Evolutionary conservation across 768 basidiomycete species (phyloP), one percentile per base, ranked within the genome.

Genomic region (Calocera viscosa): DNA sequence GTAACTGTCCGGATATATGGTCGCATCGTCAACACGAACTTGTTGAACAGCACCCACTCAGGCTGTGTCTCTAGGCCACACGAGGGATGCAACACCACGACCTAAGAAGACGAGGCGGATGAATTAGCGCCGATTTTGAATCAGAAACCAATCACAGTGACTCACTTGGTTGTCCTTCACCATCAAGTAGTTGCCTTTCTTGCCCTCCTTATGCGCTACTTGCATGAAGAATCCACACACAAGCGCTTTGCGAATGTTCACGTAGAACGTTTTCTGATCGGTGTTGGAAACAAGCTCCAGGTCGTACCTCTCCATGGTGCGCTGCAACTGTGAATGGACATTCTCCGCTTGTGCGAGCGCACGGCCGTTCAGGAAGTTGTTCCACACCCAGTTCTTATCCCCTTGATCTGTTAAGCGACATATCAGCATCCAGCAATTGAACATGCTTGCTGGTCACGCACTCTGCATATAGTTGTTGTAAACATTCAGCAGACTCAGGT

Each of bases 221-320:
- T 97, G 95, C 95, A 96, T 97, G 78, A 97, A 99, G 82, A 91
- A 99, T 1, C 94, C 96, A 71, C 88, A 89, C 2, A 90, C 88
- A 24, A 98, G 80, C 0, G 89, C 88, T 76, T 87, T 86, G 30
- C 92, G 84, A 66, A 98, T 86, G 70, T 87, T 87, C 65, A 78
- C 69, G 75, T 84, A 88, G 69, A 88, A 83, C 73, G 87, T 89
- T 72, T 80, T 81, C 71, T 89, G 84, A 70, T 93, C 88, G 1
- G 84, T 80, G 3, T 77, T 79, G 7, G 86, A 86, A 30, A 93
- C 75, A 24, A 94, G 74, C 32, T 89, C 88, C 35, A 95, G 78
- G 67, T 94, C 91, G 73, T 83, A 90, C 35, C 86, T 86, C 77
- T 96, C 92, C 96, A 99, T 98, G 2, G 80, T 87, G 40, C 94